Conservation (phyloP, 2,329 filamentous ascomycete genomes). For the Fusarium camptoceras region DNA sequence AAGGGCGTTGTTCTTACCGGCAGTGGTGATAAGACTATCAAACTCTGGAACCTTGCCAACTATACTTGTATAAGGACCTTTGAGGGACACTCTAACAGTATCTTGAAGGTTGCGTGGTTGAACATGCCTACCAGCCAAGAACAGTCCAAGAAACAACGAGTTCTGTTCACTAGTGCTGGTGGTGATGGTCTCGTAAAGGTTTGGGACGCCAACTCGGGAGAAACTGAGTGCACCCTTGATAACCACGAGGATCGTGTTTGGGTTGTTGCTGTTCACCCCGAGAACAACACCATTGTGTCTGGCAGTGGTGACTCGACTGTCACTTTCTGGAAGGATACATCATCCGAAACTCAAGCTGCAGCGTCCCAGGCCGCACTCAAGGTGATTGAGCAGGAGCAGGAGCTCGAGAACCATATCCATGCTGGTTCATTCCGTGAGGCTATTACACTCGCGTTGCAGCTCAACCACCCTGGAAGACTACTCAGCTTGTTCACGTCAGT, state of each 20-base stretch:
- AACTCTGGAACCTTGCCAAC: conserved; percentile 92
- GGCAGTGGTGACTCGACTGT: conserved; percentile 93
- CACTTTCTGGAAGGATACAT: conserved; percentile 96
- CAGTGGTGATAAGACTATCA: conserved; percentile 95
- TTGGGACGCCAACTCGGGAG: conserved; percentile 89
- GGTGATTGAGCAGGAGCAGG: conserved; percentile 92
- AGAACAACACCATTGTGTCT: conserved; percentile 81
- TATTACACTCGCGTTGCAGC: conserved; percentile 88
- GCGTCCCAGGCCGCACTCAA: conserved; percentile 79
- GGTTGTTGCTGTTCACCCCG: conserved; percentile 81
- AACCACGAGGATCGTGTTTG: conserved; percentile 97
- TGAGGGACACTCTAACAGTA: conserved; percentile 95
- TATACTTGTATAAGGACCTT: conserved; percentile 95
- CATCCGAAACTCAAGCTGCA: conserved; percentile 79
- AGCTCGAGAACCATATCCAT: conserved; percentile 92
- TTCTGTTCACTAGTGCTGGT: conserved; percentile 86
- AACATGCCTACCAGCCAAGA: conserved; percentile 63
- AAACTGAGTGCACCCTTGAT: conserved; percentile 89
- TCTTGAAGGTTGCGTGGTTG: conserved; percentile 94
- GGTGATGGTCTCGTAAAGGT: conserved; percentile 97
- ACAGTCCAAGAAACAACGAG: conserved; percentile 67
- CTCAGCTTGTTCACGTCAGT: conserved; percentile 87
- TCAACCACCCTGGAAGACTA: conserved; percentile 92
- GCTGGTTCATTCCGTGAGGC: conserved; percentile 90
- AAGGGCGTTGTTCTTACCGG: conserved; percentile 90